Percentiles rank a stretch among this genome's conserved stretches.
These are phyloP conservation scores for Neocatenulostroma microsporum DNA, from an alignment of 2,329 filamentous ascomycete species.

Conservation along the genomic window DNA sequence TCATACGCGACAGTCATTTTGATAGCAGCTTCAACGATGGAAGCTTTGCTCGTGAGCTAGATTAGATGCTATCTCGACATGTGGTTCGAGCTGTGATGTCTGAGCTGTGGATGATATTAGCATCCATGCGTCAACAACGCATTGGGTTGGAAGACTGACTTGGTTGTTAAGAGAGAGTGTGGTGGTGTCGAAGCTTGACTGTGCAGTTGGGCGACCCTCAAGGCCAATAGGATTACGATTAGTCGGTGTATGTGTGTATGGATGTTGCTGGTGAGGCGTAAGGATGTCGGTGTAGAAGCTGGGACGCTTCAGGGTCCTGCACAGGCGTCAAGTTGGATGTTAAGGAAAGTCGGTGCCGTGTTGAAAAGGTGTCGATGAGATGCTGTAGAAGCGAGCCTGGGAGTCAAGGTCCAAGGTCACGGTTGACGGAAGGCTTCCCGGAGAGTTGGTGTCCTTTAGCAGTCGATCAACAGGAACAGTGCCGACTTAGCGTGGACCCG, in stretches of 20 bases:
- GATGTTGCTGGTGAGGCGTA: conserved; percentile 13
- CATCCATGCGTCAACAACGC: background rate
- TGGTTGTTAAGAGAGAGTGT: conserved; percentile 6
- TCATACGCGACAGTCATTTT: conserved; percentile 67
- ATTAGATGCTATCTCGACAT: conserved; percentile 21
- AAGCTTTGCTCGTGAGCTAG: conserved; percentile 17
- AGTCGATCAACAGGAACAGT: conserved; percentile 26
- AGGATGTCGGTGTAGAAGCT: conserved; percentile 16
- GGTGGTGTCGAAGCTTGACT: conserved; percentile 1
- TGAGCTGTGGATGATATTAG: background rate
- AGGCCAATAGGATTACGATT: conserved; percentile 15
- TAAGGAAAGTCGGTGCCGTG: conserved; percentile 26
- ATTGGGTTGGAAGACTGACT: background rate
- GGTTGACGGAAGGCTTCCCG: conserved; percentile 25
- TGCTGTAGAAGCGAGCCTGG: conserved; percentile 18
- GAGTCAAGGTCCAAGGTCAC: conserved; percentile 23
- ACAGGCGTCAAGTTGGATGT: conserved; percentile 27
- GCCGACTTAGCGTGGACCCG: conserved; percentile 25
- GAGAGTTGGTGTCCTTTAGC: conserved; percentile 24
- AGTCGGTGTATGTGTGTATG: conserved; percentile 17
- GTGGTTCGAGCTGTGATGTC: conserved; percentile 6
- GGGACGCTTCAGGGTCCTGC: conserved; percentile 23
- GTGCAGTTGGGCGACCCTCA: conserved; percentile 4
- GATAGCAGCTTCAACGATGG: conserved; percentile 17
- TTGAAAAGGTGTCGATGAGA: conserved; percentile 20